Base-by-base conservation (phyloP, 1,284 basidiomycete species). In the Ganoderma boninense region DNA sequence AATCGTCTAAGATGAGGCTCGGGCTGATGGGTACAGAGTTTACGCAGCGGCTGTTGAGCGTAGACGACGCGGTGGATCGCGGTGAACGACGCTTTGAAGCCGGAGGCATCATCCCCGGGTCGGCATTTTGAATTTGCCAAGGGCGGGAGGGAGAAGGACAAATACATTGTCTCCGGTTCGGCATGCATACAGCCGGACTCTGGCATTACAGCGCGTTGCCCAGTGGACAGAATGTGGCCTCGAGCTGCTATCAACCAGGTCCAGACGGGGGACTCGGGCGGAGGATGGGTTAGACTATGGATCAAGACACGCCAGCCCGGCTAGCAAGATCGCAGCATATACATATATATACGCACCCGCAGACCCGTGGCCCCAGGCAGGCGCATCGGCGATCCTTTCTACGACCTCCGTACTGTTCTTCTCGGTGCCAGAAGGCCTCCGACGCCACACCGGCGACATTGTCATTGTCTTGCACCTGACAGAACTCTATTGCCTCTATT, bases 231-330 rank as follows among this genome's bases (percentile, higher is more conserved):
- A 56, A 32, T 32, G 54, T 56, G 26, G 52, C 26, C 52, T 14
- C 23, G 20, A 54, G 29, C 5, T 29, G 52, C 26, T 54, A 23
- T 16, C 52, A 29, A 14, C 26, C 2, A 54, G 18, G 26, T 54
- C 14, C 13, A 13, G 52, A 54, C 23, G 52, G 38, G 38, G 38
- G 38, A 38, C 38, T 38, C 38, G 38, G 23, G 14, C 26, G 29
- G 11, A 29, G 52, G n/a, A 8, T 11, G 52, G 23, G 10, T 54
- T 13, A 29, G 52, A 26, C 29, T 14, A 26, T 26, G 13, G 26
- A 54, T 29, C 52, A 54, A 54, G 52, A 54, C 52, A 54, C 52
- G 18, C 52, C 52, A 54, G 52, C 29, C 29, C 52, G 52, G 23
- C 14, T 23, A 54, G 52, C 26, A 16, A 29, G 52, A 54, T 29